Base-by-base conservation (phyloP, 2,329 filamentous ascomycete species). In the Diaporthe eres region DNA sequence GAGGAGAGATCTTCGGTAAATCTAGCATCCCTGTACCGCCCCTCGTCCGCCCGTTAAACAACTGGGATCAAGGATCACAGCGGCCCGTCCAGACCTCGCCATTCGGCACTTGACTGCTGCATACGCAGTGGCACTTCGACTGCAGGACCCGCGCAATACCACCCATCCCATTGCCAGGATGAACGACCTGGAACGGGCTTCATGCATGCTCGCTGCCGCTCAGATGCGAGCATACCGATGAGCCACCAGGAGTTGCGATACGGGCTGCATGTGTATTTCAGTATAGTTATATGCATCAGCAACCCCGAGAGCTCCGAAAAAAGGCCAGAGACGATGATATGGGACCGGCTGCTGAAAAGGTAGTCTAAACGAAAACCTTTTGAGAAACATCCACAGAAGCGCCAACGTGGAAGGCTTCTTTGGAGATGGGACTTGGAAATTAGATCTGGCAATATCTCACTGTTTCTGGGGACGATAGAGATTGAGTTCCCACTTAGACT, bases 1-100 rank as follows among this genome's bases (percentile, higher is more conserved):
- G 71, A 65, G 58, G 51, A 34, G 22, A 51, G 71, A 49, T 63
- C 22, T 22, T 42, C 39, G 25, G 55, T 39, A 31, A 49, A 65
- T 39, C 58, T 53, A 3, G 15, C 34, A 53, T 53, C 63, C 63
- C 44, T 68, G 63, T 37, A 31, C 2, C n/a, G 47, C 25, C 25
- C 25, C 25, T 25, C 25, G 25, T 25, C 25, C 25, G 25, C 28
- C 47, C 47, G 47, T 39, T 70, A 34, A 42, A 19, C 9, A 22
- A 28, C 63, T 4, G 31, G 65, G 65, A 55, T 53, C 47, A 6
- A 25, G 63, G 63, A 19, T 51, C 13, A 28, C 12, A 34, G 2
- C 57, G 12, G 2, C 22, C 12, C 28, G 19, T 28, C 5, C 4
- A 53, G 31, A 28, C 19, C 2, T 39, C 15, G 47, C 44, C 4